Evolutionary conservation across 1,284 basidiomycete genomes (phyloP).

Genomic region (Microbotryum silenes-acaulis): DNA sequence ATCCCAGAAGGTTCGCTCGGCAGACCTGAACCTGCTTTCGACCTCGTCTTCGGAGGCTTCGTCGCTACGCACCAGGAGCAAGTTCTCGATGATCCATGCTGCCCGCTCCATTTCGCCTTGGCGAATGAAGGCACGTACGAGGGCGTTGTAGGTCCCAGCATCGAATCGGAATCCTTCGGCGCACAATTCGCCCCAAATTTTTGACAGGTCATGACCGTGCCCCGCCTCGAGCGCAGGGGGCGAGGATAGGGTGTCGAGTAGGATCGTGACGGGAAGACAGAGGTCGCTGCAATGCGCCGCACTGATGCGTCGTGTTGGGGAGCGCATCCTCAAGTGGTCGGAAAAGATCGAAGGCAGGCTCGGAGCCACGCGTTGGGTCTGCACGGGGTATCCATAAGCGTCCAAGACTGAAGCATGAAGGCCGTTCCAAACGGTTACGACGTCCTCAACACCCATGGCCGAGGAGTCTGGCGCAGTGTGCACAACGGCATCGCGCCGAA

Average conservation of each 20-base stretch:
- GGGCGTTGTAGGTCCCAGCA: conserved; percentile 86
- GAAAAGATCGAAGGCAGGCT: too few species aligned
- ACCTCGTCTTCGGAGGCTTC: conserved; percentile 2
- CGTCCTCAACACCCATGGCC: conserved; percentile 15
- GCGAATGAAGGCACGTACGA: conserved; percentile 64
- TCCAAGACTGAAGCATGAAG: conserved; percentile 25
- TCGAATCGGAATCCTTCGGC: conserved; percentile 72
- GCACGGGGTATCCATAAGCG: background rate
- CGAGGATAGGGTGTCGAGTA: conserved; percentile 57
- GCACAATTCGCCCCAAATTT: conserved; percentile 60
- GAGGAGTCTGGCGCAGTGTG: too few species aligned
- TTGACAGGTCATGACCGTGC: conserved; percentile 55
- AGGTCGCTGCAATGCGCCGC: conserved; percentile 50
- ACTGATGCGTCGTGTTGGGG: conserved; percentile 9
- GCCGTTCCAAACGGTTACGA: conserved; percentile 22
- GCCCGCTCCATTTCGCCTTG: conserved; percentile 67
- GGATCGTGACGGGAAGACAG: conserved; percentile 73
- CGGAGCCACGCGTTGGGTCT: background rate
- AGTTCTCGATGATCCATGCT: conserved; percentile 70
- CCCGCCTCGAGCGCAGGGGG: conserved; percentile 50
- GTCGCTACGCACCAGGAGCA: conserved; percentile 46
- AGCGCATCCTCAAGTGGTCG: background rate
- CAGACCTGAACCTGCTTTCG: too few species aligned
- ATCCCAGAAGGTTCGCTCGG: too few species aligned
- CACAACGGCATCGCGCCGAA: conserved; percentile 38